phyloP scores from a whole-genome alignment of 257 asterid species.

The Solanum appendiculatum region DNA sequence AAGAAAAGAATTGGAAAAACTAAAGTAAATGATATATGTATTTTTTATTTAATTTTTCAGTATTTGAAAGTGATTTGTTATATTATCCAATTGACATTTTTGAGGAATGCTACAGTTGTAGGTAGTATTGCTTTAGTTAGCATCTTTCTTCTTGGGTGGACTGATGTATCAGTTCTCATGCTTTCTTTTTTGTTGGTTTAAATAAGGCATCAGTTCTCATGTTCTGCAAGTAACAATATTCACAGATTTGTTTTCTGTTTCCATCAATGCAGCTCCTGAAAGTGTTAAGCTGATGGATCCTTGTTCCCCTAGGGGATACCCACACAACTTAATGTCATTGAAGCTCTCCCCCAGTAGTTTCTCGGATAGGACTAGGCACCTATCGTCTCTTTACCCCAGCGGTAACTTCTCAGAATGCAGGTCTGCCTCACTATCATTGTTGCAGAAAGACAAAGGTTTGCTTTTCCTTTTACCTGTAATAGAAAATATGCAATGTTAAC shows the following conservation, averaged over 20 bases:
- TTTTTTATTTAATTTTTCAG: not conserved
- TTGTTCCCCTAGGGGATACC: slow-evolving; percentile 87
- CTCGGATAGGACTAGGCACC: slow-evolving; percentile 32
- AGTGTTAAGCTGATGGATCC: slow-evolving; percentile 57
- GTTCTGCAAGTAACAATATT: not conserved
- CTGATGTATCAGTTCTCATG: not conserved
- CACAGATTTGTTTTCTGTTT: not conserved
- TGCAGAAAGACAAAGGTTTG: slow-evolving; percentile 87
- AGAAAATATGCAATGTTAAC: not conserved
- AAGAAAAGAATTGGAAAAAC: not conserved
- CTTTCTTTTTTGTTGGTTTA: not conserved
- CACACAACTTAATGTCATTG: slow-evolving; percentile 25
- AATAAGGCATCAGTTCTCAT: not conserved
- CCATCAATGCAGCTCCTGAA: slow-evolving; percentile 42
- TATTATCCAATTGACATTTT: not conserved
- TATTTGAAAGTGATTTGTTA: not conserved
- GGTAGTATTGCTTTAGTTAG: not conserved
- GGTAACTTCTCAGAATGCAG: slow-evolving; percentile 96
- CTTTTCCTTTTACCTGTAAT: not conserved
- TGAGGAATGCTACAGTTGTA: not conserved
- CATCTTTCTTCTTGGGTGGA: not conserved
- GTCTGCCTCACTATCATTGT: slow-evolving; percentile 60
- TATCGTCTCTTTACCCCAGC: slow-evolving; percentile 48
- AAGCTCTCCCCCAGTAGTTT: slow-evolving; percentile 37
- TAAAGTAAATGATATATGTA: not conserved